Conservation (phyloP, 192 early-diverging fungal species). For the Endogone sp. region DNA sequence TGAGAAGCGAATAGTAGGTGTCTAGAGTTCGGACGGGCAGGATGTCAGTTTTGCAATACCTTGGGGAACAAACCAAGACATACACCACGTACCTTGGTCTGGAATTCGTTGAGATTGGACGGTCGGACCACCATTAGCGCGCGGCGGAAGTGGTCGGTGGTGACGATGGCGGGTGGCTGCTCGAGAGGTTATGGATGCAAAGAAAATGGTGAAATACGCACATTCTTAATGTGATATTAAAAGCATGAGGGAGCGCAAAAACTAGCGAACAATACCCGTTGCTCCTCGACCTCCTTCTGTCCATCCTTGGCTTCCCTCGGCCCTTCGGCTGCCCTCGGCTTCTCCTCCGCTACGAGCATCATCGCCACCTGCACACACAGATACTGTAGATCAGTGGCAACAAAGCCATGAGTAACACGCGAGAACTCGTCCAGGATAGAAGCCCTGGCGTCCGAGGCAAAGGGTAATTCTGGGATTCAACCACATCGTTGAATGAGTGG, state of each 20-base stretch:
- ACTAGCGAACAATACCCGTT: neutral
- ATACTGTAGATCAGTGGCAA: slow-evolving; percentile 74
- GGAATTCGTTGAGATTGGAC: slow-evolving; percentile 51
- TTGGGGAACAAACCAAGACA: too few species aligned
- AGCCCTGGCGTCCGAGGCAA: slow-evolving; percentile 19
- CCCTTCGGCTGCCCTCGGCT: slow-evolving; percentile 17
- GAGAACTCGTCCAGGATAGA: slow-evolving; percentile 41
- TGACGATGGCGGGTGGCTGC: neutral
- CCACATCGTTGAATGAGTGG: too few species aligned
- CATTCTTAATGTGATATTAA: too few species aligned
- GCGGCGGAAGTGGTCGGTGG: slow-evolving; percentile 32
- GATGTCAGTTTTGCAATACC: too few species aligned
- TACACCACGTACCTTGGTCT: slow-evolving; percentile 28
- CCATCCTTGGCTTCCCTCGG: slow-evolving; percentile 12
- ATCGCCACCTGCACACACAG: slow-evolving; percentile 51
- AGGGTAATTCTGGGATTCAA: slow-evolving; percentile 39
- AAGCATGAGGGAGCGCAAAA: neutral
- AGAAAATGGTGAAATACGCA: too few species aligned
- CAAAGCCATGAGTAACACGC: slow-evolving; percentile 70
- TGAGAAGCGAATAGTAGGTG: slow-evolving; percentile 57
- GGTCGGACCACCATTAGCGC: slow-evolving; percentile 45
- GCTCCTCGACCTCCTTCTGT: neutral
- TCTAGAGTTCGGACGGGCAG: slow-evolving; percentile 25
- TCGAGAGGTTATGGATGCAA: too few species aligned
- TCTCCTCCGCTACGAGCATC: slow-evolving; percentile 38